These are phyloP conservation scores for Saksenaea oblongispora DNA, from an alignment of 371 early-diverging fungal genomes.

Conservation along the genomic window DNA sequence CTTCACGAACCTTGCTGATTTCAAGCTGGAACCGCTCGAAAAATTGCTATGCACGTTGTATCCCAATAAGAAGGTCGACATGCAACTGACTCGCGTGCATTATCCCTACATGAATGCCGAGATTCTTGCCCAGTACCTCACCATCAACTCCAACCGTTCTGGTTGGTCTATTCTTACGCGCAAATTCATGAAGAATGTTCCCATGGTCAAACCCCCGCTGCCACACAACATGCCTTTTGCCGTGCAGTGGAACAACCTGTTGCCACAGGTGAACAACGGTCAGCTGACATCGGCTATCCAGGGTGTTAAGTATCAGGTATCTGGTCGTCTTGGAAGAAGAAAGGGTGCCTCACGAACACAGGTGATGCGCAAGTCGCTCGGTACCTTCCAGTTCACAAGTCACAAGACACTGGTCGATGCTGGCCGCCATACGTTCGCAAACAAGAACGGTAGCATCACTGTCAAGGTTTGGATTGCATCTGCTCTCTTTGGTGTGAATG, in stretches of 20 bases:
- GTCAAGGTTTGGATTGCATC: constrained; percentile 56
- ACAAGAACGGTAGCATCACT: constrained; percentile 55
- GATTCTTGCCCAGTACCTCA: constrained; percentile 52
- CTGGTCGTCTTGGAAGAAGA: constrained; percentile 51
- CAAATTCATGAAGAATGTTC: constrained; percentile 44
- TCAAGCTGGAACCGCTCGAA: constrained; percentile 45
- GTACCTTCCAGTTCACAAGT: constrained; percentile 54
- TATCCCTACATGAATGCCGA: constrained; percentile 60
- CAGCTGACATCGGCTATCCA: constrained; percentile 51
- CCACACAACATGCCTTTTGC: constrained; percentile 50
- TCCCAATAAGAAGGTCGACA: constrained; percentile 49
- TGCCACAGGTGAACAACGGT: constrained; percentile 46
- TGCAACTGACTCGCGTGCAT: constrained; percentile 41
- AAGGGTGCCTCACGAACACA: constrained; percentile 47
- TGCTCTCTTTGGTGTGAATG: constrained; percentile 53
- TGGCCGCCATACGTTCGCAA: constrained; percentile 54
- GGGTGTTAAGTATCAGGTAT: constrained; percentile 54
- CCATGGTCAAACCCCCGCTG: constrained; percentile 53
- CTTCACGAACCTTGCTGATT: constrained; percentile 29
- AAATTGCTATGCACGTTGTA: constrained; percentile 41
- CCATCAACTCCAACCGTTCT: constrained; percentile 46
- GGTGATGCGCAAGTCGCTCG: constrained; percentile 47
- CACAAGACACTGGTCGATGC: constrained; percentile 51
- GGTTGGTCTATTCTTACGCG: constrained; percentile 48
- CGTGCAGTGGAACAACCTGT: constrained; percentile 47